Evolutionary conservation across 176 grass and related monocot genomes (phyloP).

Genomic region (Rhynchospora tenuis): DNA sequence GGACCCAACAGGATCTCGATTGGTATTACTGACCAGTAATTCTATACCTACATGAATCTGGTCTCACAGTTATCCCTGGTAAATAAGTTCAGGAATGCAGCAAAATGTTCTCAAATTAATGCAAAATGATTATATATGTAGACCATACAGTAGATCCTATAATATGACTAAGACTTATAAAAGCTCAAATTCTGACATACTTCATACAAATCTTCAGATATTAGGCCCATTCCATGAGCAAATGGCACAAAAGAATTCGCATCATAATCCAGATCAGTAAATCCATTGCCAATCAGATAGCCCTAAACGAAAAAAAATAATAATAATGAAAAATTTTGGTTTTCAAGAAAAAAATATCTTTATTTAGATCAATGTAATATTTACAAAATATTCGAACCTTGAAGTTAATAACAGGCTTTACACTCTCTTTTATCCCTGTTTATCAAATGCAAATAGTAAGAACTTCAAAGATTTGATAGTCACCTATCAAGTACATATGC

Average conservation of each 20-base stretch:
- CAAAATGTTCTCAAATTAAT: background rate
- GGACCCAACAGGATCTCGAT: background rate
- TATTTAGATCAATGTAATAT: background rate
- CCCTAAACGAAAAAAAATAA: constrained; percentile 45
- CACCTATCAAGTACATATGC: background rate
- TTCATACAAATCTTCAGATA: constrained; percentile 63
- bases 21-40: background rate
- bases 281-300: constrained; percentile 79
- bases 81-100: background rate
- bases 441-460: constrained; percentile 10
- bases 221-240: constrained; percentile 85
- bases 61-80: background rate
- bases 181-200: constrained; percentile 17
- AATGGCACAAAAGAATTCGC: constrained; percentile 81
- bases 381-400: constrained; percentile 39
- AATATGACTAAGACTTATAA: background rate
- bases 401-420: constrained; percentile 57
- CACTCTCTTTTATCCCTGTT: constrained; percentile 41
- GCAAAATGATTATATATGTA: background rate
- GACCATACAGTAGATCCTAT: background rate
- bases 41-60: background rate
- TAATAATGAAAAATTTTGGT: too few species aligned
- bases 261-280: constrained; percentile 43
- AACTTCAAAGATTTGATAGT: background rate
- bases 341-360: background rate